Conservation (phyloP, 202 grass and related monocot genomes). For the Miscanthus sacchariflorus region DNA sequence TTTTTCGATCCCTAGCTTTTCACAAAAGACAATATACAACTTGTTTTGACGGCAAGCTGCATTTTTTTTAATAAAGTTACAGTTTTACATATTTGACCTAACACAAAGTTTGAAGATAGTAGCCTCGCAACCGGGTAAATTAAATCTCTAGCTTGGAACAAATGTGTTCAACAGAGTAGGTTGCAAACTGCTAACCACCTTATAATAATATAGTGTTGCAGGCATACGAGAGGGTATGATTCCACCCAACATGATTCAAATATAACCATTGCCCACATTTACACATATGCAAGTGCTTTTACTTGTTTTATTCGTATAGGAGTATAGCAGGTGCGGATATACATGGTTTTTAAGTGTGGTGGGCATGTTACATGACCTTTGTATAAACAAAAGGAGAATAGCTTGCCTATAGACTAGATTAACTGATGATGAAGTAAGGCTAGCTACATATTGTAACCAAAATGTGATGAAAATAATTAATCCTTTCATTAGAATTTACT, state of each 20-base stretch:
- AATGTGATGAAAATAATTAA: background rate
- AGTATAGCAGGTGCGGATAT: background rate
- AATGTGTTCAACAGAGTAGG: background rate
- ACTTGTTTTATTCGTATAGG: background rate
- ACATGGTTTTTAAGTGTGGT: background rate
- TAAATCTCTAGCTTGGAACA: background rate
- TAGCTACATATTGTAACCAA: background rate
- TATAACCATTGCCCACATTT: background rate
- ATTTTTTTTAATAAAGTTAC: background rate
- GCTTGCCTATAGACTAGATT: background rate
- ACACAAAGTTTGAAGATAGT: background rate
- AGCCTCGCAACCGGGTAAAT: background rate
- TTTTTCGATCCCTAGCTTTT: background rate
- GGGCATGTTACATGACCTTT: background rate
- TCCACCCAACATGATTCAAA: background rate
- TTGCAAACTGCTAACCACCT: background rate
- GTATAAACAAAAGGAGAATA: background rate
- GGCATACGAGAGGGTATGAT: background rate
- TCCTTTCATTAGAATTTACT: background rate
- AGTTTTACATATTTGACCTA: background rate
- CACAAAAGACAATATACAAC: background rate
- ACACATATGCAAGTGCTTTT: background rate
- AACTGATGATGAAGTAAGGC: background rate
- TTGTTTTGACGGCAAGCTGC: background rate
- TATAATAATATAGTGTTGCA: background rate